These are phyloP conservation scores for Amphibolis antarctica DNA, from an alignment of 106 monocot genomes.

Conservation along the genomic window DNA sequence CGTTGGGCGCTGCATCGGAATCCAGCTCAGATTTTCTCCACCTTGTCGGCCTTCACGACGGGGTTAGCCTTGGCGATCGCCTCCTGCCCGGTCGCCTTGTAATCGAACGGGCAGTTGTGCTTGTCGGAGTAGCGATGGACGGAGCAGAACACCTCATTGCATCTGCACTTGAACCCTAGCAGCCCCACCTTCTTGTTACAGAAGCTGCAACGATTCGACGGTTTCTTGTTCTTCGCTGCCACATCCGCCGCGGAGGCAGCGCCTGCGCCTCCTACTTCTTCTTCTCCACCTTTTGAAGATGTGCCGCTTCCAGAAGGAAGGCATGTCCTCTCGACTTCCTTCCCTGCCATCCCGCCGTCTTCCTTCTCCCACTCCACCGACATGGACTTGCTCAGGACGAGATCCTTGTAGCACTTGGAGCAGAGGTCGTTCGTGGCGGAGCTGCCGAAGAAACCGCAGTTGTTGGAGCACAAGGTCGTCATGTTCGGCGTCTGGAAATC, in stretches of 20 bases:
- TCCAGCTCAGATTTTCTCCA: conserved; percentile 51
- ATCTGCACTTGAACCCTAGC: conserved; percentile 39
- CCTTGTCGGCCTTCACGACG: conserved; percentile 42
- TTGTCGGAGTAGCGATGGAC: conserved; percentile 43
- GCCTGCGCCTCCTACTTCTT: not conserved
- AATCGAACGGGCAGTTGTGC: conserved; percentile 38
- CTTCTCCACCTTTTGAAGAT: too few species aligned
- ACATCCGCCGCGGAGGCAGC: not conserved
- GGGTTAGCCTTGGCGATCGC: conserved; percentile 51
- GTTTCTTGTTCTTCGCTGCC: conserved; percentile 9
- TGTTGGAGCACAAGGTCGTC: conserved; percentile 35
- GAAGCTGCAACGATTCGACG: conserved; percentile 18
- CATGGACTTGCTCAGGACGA: conserved; percentile 23
- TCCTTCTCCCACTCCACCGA: not conserved
- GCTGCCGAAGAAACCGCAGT: conserved; percentile 55
- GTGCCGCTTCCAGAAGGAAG: too few species aligned
- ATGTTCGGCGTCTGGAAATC: conserved; percentile 5
- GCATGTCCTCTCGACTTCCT: not conserved
- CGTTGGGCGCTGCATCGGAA: not conserved
- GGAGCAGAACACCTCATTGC: conserved; percentile 32
- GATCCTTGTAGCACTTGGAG: conserved; percentile 44
- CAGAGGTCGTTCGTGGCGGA: conserved; percentile 40
- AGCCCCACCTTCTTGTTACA: conserved; percentile 36
- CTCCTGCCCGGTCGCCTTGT: conserved; percentile 18
- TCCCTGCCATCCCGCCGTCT: not conserved